Percentiles rank a stretch among this genome's conserved stretches.
phyloP scores from a whole-genome alignment of 1,139 yeast species.

The Zygosaccharomyces sapae region DNA sequence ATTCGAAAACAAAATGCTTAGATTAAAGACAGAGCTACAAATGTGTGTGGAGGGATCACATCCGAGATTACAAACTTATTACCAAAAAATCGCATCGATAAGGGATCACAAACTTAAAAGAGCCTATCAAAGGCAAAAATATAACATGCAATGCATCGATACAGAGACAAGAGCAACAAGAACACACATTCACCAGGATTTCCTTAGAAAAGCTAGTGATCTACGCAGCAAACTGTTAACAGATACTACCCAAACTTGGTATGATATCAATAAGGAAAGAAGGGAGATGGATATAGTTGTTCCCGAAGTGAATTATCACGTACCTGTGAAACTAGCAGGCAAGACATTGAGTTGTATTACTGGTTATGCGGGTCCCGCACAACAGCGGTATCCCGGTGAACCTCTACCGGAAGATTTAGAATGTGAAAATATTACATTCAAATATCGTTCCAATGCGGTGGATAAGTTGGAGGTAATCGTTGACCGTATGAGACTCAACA shows the following conservation, averaged over 20 bases:
- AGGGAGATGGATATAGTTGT: constrained; percentile 75
- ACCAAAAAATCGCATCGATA: constrained; percentile 65
- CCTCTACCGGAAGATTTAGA: constrained; percentile 33
- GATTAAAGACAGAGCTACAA: constrained; percentile 76
- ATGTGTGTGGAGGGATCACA: constrained; percentile 88
- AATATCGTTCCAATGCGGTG: constrained; percentile 36
- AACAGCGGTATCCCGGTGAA: constrained; percentile 32
- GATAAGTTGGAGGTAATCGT: constrained; percentile 38
- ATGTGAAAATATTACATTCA: constrained; percentile 35
- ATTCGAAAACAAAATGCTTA: constrained; percentile 67
- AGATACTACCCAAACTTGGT: constrained; percentile 84
- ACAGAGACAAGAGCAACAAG: constrained; percentile 77
- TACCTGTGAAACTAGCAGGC: constrained; percentile 34
- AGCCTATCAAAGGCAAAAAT: constrained; percentile 65
- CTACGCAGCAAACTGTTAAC: constrained; percentile 60
- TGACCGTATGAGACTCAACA: constrained; percentile 42
- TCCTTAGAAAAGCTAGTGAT: constrained; percentile 64
- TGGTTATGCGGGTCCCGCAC: constrained; percentile 38
- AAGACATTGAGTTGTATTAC: constrained; percentile 37
- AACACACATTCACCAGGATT: constrained; percentile 81
- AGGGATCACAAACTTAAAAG: constrained; percentile 65
- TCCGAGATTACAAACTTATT: constrained; percentile 68
- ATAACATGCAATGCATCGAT: constrained; percentile 71
- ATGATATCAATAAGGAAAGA: constrained; percentile 84
- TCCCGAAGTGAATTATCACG: constrained; percentile 41